Conservation (phyloP, 148 eudicot genomes). For the Persicaria tinctoria region DNA sequence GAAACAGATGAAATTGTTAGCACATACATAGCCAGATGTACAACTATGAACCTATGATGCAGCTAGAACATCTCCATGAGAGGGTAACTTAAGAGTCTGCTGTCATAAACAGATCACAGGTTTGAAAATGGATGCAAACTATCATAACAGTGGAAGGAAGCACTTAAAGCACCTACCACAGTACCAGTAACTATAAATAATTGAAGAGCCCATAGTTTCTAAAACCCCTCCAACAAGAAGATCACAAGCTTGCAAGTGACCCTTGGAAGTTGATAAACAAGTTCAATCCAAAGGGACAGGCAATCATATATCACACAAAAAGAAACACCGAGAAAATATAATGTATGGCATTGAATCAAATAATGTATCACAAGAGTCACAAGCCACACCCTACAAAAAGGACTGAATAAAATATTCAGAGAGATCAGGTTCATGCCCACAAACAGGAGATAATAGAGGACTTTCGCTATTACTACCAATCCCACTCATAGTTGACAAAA, state of each 20-base stretch:
- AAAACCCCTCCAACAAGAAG: neutral
- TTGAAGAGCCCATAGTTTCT: neutral
- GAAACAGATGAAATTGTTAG: neutral
- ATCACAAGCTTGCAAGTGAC: neutral
- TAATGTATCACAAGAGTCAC: neutral
- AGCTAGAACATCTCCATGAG: neutral
- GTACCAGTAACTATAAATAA: neutral
- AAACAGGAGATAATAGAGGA: neutral
- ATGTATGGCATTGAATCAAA: neutral
- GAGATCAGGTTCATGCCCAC: neutral
- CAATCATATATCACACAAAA: neutral
- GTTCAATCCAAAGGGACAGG: neutral
- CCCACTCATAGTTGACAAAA: neutral
- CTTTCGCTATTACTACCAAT: neutral
- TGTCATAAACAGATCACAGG: neutral
- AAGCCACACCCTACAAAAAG: neutral
- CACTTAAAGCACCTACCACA: neutral
- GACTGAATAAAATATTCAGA: neutral
- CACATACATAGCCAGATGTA: neutral
- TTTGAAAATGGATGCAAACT: neutral
- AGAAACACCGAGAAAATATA: neutral
- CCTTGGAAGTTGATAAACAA: neutral
- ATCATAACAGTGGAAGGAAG: neutral
- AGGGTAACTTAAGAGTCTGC: neutral
- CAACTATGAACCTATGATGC: neutral